A percentile compares a stretch with the other conserved stretches of the same genome.
Evolutionary conservation across 306 rosid genomes (phyloP).

Genomic region (Cajanus cajan): DNA sequence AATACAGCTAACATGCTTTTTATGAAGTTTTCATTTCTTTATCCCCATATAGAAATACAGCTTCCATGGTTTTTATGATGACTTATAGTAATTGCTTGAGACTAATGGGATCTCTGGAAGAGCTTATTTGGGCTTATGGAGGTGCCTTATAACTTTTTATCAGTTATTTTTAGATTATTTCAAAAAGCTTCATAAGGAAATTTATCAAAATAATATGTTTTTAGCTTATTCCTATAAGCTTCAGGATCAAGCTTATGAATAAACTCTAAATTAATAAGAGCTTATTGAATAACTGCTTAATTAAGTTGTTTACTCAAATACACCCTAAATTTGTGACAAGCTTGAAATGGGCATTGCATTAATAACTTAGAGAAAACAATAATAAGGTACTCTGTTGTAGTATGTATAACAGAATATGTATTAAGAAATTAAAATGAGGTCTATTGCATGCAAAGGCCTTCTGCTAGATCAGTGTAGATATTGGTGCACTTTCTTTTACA

Average conservation of each 20-base stretch:
- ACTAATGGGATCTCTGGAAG: neutral
- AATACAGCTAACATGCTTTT: too few relatives aligned
- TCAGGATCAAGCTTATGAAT: neutral
- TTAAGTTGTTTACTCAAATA: neutral
- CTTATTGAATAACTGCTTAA: neutral
- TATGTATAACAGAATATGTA: neutral
- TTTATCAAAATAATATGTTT: neutral
- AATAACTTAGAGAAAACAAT: neutral
- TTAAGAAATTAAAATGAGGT: neutral
- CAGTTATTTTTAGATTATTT: neutral
- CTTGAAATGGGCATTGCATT: neutral
- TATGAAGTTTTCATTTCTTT: neutral
- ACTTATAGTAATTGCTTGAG: conserved; percentile 9
- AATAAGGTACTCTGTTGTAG: neutral
- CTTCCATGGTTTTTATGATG: neutral
- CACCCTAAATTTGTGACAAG: neutral
- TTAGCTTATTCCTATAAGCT: neutral
- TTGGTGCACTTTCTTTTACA: neutral
- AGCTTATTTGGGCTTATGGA: neutral
- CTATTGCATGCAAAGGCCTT: neutral
- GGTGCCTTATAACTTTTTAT: neutral
- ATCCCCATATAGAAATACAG: neutral
- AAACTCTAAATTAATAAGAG: neutral
- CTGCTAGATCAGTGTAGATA: neutral
- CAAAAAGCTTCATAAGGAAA: neutral